Evolutionary conservation across 371 early-diverging fungal genomes (phyloP).

Genomic region (Coemansia sp.): DNA sequence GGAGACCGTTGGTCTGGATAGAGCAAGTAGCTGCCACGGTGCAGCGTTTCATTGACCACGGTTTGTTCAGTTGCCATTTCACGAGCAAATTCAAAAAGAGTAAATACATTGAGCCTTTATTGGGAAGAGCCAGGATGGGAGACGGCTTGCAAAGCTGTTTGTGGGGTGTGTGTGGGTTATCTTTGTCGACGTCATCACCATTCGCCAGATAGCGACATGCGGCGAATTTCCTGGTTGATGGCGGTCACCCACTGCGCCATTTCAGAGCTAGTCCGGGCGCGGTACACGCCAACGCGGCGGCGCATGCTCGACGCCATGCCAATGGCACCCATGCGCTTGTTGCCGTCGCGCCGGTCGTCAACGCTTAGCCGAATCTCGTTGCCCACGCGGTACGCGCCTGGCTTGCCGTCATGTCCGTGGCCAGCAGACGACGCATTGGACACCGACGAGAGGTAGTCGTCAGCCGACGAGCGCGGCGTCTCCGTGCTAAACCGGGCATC

Average conservation of each 20-base stretch:
- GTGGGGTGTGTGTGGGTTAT: too few species aligned
- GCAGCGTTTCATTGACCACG: constrained; percentile 1
- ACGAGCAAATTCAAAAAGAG: not conserved
- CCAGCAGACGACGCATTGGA: constrained; percentile 23
- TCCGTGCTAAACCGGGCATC: not conserved
- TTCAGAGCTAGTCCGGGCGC: constrained; percentile 38
- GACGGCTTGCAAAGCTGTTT: too few species aligned
- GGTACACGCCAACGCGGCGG: constrained; percentile 37
- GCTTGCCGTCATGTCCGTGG: constrained; percentile 12
- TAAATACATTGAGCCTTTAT: not conserved
- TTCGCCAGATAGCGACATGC: constrained; percentile 33
- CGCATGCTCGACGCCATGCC: constrained; percentile 35
- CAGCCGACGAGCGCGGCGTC: constrained; percentile 9
- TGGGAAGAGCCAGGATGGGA: too few species aligned
- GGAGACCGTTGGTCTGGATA: constrained; percentile 14
- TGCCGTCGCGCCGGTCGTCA: constrained; percentile 23
- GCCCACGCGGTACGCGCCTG: constrained; percentile 37
- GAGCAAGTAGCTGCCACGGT: constrained; percentile 31
- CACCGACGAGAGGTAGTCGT: constrained; percentile 23
- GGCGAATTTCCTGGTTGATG: constrained; percentile 49
- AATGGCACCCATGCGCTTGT: constrained; percentile 19
- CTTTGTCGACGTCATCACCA: constrained; percentile 19
- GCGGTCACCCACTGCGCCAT: constrained; percentile 50
- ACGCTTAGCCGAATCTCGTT: constrained; percentile 21
- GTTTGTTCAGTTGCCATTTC: not conserved